Evolutionary conservation across 306 rosid species (phyloP).

Genomic region (Cucurbita ficifolia): DNA sequence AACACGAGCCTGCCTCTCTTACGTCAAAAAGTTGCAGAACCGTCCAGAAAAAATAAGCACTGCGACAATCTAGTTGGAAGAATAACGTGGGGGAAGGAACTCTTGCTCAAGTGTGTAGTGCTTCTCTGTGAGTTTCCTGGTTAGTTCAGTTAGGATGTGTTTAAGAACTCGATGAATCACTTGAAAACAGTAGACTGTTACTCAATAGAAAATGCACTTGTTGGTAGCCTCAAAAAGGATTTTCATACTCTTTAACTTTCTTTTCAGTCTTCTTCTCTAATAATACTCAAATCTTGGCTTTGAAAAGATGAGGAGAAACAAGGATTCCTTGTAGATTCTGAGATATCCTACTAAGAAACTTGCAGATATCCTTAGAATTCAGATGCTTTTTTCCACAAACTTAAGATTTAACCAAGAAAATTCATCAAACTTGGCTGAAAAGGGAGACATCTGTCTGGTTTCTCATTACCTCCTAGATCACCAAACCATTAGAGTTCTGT

Average conservation of each 20-base stretch:
- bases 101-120: not conserved
- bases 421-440: not conserved
- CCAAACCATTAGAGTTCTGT: not conserved
- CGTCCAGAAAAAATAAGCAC: not conserved
- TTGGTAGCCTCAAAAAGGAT: not conserved
- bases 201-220: not conserved
- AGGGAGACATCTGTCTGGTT: not conserved
- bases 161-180: not conserved
- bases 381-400: too few relatives aligned
- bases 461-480: not conserved
- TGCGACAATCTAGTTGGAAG: not conserved
- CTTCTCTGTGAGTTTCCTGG: not conserved
- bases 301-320: not conserved
- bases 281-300: not conserved
- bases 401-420: not conserved
- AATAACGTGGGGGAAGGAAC: not conserved
- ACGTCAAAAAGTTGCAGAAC: too few relatives aligned
- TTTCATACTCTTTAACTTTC: not conserved
- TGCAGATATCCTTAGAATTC: too few relatives aligned
- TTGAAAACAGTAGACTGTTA: not conserved
- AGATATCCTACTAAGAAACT: too few relatives aligned
- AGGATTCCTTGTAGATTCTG: not conserved
- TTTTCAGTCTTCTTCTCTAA: not conserved
- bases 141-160: not conserved
- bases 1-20: not conserved